These are phyloP conservation scores for Serendipita sp. DNA, from an alignment of 768 basidiomycete genomes.

Conservation along the genomic window DNA sequence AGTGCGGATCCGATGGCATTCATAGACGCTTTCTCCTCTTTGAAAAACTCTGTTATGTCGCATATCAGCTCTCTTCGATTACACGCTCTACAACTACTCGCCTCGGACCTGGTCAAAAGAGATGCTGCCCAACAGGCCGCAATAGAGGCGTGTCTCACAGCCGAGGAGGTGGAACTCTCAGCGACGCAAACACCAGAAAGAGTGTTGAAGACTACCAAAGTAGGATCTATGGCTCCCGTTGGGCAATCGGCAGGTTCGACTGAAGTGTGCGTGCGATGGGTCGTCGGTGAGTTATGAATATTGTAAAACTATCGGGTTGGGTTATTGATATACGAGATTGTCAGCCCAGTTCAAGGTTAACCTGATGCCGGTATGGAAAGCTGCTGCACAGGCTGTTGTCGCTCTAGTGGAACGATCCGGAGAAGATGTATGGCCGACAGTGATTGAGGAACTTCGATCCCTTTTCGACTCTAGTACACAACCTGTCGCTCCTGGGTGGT, in stretches of 20 bases:
- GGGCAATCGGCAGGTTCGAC: constrained; percentile 35
- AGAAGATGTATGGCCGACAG: constrained; percentile 51
- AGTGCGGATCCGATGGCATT: constrained; percentile 19
- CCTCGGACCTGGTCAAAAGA: constrained; percentile 31
- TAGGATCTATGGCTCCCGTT: constrained; percentile 40
- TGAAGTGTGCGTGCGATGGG: constrained; percentile 53
- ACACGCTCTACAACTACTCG: constrained; percentile 45
- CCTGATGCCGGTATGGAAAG: constrained; percentile 76
- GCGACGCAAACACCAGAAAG: constrained; percentile 65
- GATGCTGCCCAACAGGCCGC: constrained; percentile 25
- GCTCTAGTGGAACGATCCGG: constrained; percentile 38
- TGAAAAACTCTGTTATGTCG: constrained; percentile 48
- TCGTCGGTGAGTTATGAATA: constrained; percentile 37
- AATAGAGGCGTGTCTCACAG: constrained; percentile 51
- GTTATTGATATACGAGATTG: neutral
- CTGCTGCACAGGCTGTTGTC: constrained; percentile 53
- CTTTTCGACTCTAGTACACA: constrained; percentile 14
- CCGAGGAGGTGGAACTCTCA: constrained; percentile 45
- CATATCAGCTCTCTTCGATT: constrained; percentile 54
- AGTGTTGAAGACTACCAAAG: constrained; percentile 56
- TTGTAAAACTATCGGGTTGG: neutral
- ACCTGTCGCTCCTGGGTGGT: constrained; percentile 15
- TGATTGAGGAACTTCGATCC: constrained; percentile 46
- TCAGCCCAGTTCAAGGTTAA: constrained; percentile 87
- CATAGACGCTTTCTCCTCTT: constrained; percentile 32